phyloP scores from a whole-genome alignment of 108 stramenopile genomes.

The Skeletonema grethae region DNA sequence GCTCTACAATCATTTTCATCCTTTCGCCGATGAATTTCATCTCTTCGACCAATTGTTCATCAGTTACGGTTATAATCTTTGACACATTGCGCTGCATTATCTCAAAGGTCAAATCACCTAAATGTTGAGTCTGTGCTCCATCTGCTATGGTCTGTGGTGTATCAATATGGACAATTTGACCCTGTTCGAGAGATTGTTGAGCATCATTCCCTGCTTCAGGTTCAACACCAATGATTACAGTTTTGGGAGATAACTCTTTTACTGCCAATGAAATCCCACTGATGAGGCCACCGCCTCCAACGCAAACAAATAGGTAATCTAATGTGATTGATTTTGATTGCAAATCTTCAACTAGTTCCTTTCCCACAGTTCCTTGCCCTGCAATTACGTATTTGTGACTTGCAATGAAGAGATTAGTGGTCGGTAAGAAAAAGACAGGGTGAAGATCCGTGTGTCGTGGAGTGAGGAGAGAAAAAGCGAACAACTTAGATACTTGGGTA shows the following conservation, averaged over 20 bases:
- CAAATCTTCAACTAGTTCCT: slow-evolving; percentile 42
- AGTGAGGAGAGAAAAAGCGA: too few relatives aligned
- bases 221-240: slow-evolving; percentile 57
- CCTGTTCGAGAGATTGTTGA: slow-evolving; percentile 47
- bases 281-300: slow-evolving; percentile 69
- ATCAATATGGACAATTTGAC: slow-evolving; percentile 45
- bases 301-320: slow-evolving; percentile 64
- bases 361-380: slow-evolving; percentile 45
- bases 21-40: slow-evolving; percentile 50
- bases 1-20: slow-evolving; percentile 62
- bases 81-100: slow-evolving; percentile 55
- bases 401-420: too few relatives aligned
- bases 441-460: too few relatives aligned
- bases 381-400: slow-evolving; percentile 49
- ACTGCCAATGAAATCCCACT: slow-evolving; percentile 52
- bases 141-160: slow-evolving; percentile 64
- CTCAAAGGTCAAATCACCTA: slow-evolving; percentile 61
- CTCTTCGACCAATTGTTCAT: slow-evolving; percentile 52
- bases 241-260: slow-evolving; percentile 48
- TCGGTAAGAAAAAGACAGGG: too few relatives aligned
- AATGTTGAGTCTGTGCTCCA: slow-evolving; percentile 59
- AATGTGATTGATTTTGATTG: slow-evolving; percentile 30
- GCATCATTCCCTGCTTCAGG: slow-evolving; percentile 59
- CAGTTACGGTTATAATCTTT: slow-evolving; percentile 64
- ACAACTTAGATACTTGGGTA: too few relatives aligned